These are phyloP conservation scores for Macrolepiota dolichaula DNA, from an alignment of 768 basidiomycete genomes.

Conservation along the genomic window DNA sequence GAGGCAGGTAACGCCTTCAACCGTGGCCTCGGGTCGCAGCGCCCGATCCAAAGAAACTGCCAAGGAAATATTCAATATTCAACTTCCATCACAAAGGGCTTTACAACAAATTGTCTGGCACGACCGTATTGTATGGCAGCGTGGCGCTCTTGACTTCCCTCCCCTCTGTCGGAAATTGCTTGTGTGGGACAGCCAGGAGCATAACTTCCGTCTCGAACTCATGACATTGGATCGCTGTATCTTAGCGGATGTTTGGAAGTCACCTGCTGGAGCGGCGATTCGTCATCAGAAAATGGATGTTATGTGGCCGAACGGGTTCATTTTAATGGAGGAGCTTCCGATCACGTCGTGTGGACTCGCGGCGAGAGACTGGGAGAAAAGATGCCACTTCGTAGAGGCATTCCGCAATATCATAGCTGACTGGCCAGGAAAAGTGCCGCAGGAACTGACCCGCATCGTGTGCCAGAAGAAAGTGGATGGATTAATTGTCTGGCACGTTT, in stretches of 20 bases:
- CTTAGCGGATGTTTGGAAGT: not conserved
- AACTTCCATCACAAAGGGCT: not conserved
- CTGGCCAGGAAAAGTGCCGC: not conserved
- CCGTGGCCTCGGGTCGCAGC: not conserved
- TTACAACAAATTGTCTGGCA: not conserved
- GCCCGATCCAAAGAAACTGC: not conserved
- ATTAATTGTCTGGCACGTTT: not conserved
- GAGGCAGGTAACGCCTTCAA: too few relatives aligned
- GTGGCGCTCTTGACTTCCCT: not conserved
- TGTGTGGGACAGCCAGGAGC: constrained; percentile 15
- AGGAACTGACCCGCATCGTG: not conserved
- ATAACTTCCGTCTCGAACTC: constrained; percentile 15
- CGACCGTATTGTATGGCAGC: not conserved
- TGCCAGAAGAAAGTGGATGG: too few relatives aligned
- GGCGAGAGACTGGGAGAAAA: not conserved
- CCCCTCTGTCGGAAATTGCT: not conserved
- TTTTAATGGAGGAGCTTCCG: not conserved
- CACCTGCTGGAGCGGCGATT: not conserved
- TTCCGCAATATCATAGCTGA: not conserved
- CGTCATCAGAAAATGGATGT: not conserved
- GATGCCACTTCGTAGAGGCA: not conserved
- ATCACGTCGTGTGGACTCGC: not conserved
- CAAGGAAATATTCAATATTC: not conserved
- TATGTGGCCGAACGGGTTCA: constrained; percentile 2
- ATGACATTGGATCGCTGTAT: constrained; percentile 11